Conservation (phyloP, 257 asterid genomes). For the Nyctanthes arbortristis region DNA sequence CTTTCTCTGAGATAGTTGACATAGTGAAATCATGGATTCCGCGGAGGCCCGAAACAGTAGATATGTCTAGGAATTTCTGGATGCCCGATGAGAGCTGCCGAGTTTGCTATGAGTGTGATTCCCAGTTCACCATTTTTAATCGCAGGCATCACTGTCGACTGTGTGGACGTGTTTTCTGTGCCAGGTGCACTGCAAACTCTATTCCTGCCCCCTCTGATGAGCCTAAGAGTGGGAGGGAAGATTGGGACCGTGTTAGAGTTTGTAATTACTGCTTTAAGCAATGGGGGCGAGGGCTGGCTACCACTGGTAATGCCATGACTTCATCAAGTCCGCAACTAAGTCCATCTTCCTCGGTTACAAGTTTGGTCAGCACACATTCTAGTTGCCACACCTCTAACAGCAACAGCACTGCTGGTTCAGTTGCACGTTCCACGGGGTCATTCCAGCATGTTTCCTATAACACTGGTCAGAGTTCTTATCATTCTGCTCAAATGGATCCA, state of each 20-base stretch:
- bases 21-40: conserved; percentile 66
- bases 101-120: conserved; percentile 83
- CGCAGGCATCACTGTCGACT: conserved; percentile 77
- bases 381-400: conserved; percentile 58
- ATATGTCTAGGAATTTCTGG: conserved; percentile 74
- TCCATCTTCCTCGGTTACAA: conserved; percentile 62
- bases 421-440: conserved; percentile 59
- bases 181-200: conserved; percentile 61
- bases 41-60: conserved; percentile 41
- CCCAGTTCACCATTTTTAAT: conserved; percentile 60
- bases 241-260: conserved; percentile 62
- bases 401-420: conserved; percentile 65
- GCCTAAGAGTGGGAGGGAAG: conserved; percentile 46
- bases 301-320: conserved; percentile 36
- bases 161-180: conserved; percentile 78
- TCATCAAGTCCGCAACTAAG: conserved; percentile 50
- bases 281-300: conserved; percentile 50
- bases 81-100: conserved; percentile 86
- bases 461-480: conserved; percentile 43
- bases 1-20: conserved; percentile 65
- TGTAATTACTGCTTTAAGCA: conserved; percentile 77
- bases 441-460: conserved; percentile 65
- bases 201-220: conserved; percentile 54
- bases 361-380: conserved; percentile 66
- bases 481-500: conserved; percentile 44